Evolutionary conservation across 208 protist genomes (phyloP), one percentile per base, ranked within the genome.

Genomic region (Crithidia thermophila): DNA sequence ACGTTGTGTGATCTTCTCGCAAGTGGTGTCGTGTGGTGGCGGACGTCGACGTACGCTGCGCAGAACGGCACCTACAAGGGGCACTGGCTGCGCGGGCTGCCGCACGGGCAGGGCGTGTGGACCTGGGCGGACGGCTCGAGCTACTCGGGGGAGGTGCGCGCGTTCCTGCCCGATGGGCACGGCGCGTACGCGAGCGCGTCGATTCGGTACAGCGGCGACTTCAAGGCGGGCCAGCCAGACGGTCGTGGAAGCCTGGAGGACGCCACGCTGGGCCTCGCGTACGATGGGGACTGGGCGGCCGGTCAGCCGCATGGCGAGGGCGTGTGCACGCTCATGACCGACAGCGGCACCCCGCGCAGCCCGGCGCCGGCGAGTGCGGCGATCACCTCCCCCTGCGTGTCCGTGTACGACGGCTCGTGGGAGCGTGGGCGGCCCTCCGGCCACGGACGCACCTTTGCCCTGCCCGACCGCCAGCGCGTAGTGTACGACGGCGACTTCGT

Each of bases 401-500:
- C 25, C 16, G 50, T 67, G 43, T 95, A 94, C 74, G 72, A 76
- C 14, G 92, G 90, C n/a, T 39, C 36, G 10, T 95, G 87, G 89
- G 36, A 37, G 18, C 42, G 74, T 4, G 88, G 87, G 39, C 47
- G 67, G 16, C 68, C 74, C 20, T 73, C 91, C 27, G 88, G 88
- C 14, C 37, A 68, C 3, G 90, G 72, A 10, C 36, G 57, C 11
- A 49, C 55, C n/a, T 70, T 64, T 46, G 47, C 46, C 25, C n/a
- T 1, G 45, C 47, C 18, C 13, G 70, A 62, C 37, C 60, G 60
- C 25, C 62, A 50, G 11, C 37, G 40, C 16, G 67, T 75, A 9
- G 16, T 65, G 13, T 95, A 94, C 69, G 79, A 82, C n/a, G 93
- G 93, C 45, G 39, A 75, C 6, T 95, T 91, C 65, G 55, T 46